Conservation (phyloP, 192 early-diverging fungal species). For the Radiomyces spectabilis region DNA sequence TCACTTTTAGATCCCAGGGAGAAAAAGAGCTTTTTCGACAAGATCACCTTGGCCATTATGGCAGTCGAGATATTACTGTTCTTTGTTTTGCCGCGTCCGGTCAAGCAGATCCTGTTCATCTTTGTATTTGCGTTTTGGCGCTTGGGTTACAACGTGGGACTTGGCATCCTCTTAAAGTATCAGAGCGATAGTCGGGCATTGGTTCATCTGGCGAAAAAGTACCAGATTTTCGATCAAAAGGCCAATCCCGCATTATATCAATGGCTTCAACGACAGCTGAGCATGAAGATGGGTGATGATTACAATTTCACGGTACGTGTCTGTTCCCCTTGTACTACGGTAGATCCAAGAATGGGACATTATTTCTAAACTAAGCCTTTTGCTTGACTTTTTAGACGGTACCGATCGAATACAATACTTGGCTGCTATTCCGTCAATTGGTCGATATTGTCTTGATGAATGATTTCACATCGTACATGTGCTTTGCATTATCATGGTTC, state of each 20-base stretch:
- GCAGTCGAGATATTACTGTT: conserved; percentile 58
- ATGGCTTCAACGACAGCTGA: conserved; percentile 62
- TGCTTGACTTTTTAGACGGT: conserved; percentile 42
- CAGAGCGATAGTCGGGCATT: conserved; percentile 73
- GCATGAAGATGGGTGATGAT: conserved; percentile 71
- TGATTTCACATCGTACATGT: conserved; percentile 80
- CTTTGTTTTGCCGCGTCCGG: conserved; percentile 48
- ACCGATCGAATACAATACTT: conserved; percentile 94
- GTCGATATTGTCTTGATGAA: conserved; percentile 92
- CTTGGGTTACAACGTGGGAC: conserved; percentile 75
- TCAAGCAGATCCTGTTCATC: conserved; percentile 57
- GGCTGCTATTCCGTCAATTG: conserved; percentile 91
- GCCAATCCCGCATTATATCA: conserved; percentile 43
- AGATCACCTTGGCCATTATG: conserved; percentile 57
- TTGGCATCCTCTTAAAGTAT: conserved; percentile 74
- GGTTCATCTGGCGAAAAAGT: conserved; percentile 61
- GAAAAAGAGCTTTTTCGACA: conserved; percentile 72
- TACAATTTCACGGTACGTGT: conserved; percentile 70
- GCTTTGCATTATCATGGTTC: conserved; percentile 78
- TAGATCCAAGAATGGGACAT: too few relatives aligned
- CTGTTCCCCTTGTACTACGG: too few relatives aligned
- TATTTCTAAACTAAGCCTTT: too few relatives aligned
- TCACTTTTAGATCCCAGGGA: conserved; percentile 63
- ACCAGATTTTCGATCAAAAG: conserved; percentile 56
- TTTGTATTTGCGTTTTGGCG: conserved; percentile 83